Base-by-base conservation (phyloP, 768 basidiomycete species). In the Rhodosporidiobolus odoratus region DNA sequence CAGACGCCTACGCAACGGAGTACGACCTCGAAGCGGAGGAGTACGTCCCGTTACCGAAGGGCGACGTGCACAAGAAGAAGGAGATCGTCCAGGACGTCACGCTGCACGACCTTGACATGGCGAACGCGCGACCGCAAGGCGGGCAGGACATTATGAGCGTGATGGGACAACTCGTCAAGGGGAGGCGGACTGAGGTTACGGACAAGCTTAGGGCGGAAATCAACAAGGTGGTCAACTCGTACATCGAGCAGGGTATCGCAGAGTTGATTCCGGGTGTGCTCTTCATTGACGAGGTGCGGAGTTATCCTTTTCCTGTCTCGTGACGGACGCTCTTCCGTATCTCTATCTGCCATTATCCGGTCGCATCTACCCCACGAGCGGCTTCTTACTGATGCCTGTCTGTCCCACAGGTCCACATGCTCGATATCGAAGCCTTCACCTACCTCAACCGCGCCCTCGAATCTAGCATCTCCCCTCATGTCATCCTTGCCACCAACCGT, bases 121-220 rank as follows among this genome's bases (percentile, higher is more conserved):
- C 95, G 6, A 99, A 99, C 79, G 94, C 93, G 7, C 86, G 92
- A 35, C 95, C 95, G 19, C 92, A 84, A 71, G 83, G 96, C 27
- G 94, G 95, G 3, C 95, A 97, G 80, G 95, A 98, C 76, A 96
- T 98, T 79, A 97, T 97, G 94, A 90, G 89, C 78, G 92, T 97
- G 37, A 97, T 99, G 95, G 83, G 83, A 69, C 79, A 88, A 75
- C 83, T 98, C 23, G 91, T 96, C 72, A 95, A 92, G 80, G 92
- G 88, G 47, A 89, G 92, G 23, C 83, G 96, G 75, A 98, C 95
- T 21, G 96, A 98, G 79, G 89, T 99, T 9, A 98, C 95, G 47
- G 96, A 98, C 77, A 98, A 99, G 80, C 84, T 99, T 60, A 84
- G 95, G 65, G 84, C 87, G 72, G 95, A 99, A 80, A 94, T 98